Evolutionary conservation across 1,284 basidiomycete species (phyloP).

Genomic region (Jaminaea rosea): DNA sequence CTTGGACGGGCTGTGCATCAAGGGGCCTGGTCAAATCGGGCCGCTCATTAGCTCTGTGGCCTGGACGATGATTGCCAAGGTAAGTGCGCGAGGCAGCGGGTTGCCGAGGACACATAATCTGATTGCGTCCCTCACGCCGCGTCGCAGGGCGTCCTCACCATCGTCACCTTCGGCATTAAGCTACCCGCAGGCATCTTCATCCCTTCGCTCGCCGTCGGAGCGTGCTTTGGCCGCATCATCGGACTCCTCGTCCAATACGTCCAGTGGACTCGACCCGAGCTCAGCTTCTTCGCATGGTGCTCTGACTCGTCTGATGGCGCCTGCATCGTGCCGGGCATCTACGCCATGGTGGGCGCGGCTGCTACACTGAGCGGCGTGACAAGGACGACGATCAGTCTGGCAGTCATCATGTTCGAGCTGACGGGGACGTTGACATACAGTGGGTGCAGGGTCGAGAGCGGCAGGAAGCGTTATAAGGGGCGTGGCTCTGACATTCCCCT

Average conservation of each 20-base stretch:
- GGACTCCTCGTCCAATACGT: slow-evolving; percentile 75
- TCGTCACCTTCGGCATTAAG: slow-evolving; percentile 82
- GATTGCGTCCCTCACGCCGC: too few species aligned
- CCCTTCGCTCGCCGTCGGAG: slow-evolving; percentile 91
- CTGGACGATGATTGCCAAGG: slow-evolving; percentile 52
- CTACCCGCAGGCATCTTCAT: slow-evolving; percentile 82
- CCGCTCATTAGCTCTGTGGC: slow-evolving; percentile 62
- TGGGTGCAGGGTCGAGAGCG: too few species aligned
- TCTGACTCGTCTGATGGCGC: slow-evolving; percentile 67
- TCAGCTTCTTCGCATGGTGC: slow-evolving; percentile 74
- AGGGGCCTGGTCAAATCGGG: slow-evolving; percentile 58
- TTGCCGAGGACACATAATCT: too few species aligned
- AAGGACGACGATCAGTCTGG: slow-evolving; percentile 91
- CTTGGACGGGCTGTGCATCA: slow-evolving; percentile 64
- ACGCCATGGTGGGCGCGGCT: slow-evolving; percentile 23
- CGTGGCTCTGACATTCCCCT: too few species aligned
- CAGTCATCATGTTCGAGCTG: slow-evolving; percentile 99
- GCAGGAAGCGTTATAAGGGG: too few species aligned
- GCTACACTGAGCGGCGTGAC: slow-evolving; percentile 62
- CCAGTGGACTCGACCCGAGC: slow-evolving; percentile 61
- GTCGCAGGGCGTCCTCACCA: slow-evolving; percentile 71
- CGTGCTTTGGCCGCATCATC: slow-evolving; percentile 79
- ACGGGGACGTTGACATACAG: slow-evolving; percentile 88
- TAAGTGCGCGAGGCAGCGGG: too few species aligned
- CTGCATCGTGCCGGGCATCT: slow-evolving; percentile 93